These are phyloP conservation scores for Pseudogymnoascus sp. DNA, from an alignment of 2,329 filamentous ascomycete species.

Conservation along the genomic window DNA sequence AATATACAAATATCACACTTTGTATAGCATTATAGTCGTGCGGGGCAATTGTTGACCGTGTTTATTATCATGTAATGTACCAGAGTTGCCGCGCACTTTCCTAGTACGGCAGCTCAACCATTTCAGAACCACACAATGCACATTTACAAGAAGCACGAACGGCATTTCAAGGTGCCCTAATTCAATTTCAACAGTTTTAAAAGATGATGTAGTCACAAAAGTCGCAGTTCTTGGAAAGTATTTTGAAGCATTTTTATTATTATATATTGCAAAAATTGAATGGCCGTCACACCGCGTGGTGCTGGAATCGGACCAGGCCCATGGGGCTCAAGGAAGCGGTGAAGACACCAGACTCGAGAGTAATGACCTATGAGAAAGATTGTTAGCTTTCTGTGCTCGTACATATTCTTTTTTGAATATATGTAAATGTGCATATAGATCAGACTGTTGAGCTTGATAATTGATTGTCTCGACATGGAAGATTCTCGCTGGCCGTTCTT, in stretches of 20 bases:
- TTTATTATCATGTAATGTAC: slow-evolving; percentile 3
- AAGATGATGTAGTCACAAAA: not conserved
- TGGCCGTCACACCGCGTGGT: not conserved
- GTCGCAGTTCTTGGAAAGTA: not conserved
- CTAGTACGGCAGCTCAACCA: not conserved
- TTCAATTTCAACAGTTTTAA: not conserved
- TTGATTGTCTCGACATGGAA: slow-evolving; percentile 47
- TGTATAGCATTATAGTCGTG: slow-evolving; percentile 1
- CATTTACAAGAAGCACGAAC: not conserved
- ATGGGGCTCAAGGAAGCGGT: not conserved
- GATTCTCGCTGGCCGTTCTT: slow-evolving; percentile 61
- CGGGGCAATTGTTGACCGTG: slow-evolving; percentile 1
- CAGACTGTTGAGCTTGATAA: slow-evolving; percentile 63
- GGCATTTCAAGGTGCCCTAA: not conserved
- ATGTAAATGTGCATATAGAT: slow-evolving; percentile 23
- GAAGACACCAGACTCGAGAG: not conserved
- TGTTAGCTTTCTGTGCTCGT: not conserved
- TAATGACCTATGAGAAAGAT: not conserved
- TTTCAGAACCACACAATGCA: not conserved
- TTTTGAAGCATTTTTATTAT: not conserved
- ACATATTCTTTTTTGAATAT: not conserved
- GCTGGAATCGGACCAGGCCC: not conserved
- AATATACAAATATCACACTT: not conserved
- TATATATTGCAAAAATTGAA: not conserved
- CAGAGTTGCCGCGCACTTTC: not conserved